Evolutionary conservation across 352 stramenopile species (phyloP).

Genomic region (Phytophthora crassamura): DNA sequence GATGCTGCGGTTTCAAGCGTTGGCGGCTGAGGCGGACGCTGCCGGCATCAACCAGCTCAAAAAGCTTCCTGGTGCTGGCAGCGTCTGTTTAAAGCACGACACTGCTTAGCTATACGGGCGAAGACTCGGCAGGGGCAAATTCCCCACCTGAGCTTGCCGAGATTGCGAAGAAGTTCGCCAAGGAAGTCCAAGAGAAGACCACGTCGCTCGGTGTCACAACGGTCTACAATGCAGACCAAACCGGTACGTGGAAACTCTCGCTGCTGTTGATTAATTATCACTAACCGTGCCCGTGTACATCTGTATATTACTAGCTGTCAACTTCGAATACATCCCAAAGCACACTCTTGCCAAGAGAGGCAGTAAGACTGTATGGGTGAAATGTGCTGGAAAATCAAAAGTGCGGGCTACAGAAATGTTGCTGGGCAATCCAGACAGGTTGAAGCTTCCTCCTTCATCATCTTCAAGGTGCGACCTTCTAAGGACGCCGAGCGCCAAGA

Average conservation of each 20-base stretch:
- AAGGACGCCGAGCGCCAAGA: not conserved
- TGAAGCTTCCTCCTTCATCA: conserved; percentile 1
- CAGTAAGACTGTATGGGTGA: conserved; percentile 9
- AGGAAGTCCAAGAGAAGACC: not conserved
- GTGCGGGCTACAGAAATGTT: conserved; percentile 1
- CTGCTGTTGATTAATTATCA: not conserved
- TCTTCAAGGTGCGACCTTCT: not conserved
- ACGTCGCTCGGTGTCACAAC: conserved; percentile 3
- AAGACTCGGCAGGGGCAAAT: conserved; percentile 11
- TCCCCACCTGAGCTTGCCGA: not conserved
- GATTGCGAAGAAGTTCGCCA: conserved; percentile 1
- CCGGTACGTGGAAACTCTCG: not conserved
- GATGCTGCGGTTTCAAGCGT: not conserved
- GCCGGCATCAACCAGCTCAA: not conserved
- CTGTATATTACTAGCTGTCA: not conserved
- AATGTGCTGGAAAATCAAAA: conserved; percentile 14
- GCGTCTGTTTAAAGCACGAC: not conserved
- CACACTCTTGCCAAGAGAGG: not conserved
- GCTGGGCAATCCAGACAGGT: not conserved
- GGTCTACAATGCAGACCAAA: conserved; percentile 11
- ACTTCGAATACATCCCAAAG: conserved; percentile 11
- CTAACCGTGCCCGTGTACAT: not conserved
- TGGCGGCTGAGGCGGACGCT: not conserved
- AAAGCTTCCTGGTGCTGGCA: conserved; percentile 4
- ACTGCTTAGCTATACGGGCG: not conserved